Base-by-base conservation (phyloP, 1,139 yeast species). In the Debaryomyces coudertii region DNA sequence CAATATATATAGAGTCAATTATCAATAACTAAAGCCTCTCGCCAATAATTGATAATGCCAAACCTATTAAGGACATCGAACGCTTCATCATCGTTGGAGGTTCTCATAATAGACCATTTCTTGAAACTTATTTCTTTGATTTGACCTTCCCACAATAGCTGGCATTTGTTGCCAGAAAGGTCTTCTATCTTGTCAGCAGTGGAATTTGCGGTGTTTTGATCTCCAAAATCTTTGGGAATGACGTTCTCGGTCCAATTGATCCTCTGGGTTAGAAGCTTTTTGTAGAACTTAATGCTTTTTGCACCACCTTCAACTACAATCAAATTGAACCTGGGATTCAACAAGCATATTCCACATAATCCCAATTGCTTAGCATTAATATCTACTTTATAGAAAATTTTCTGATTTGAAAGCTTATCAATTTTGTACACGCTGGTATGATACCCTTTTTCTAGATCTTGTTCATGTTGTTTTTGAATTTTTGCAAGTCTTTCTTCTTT, bases 91-190 rank as follows among this genome's bases (percentile, higher is more conserved):
- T 82, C 87, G 12, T 76, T 62, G 15, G 71, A 68, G 2, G 81
- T 69, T 39, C 73, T 66, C 64, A 80, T 72, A 9, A 76, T 63
- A 2, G 82, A 75, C 93, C 95, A 87, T 57, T 79, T 77, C 46
- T 72, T 70, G 62, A 87, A 87, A 47, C 73, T 73, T 23, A 77
- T 58, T 2, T 76, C 76, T 42, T 69, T 66, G 34, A 88, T 50
- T 51, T 81, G 83, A 0, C 97, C 97, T 51, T 83, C 85, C 97
- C 97, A 92, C 2, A 88, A 57, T 14, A 85, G 55, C 2, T 60
- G 56, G 54, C 90, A 83, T 44, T 58, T 61, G 57, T 87, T 88
- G 1, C 58, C 56, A 0, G 68, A 53, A 46, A 82, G 64, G 53
- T 81, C 80, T 14, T 70, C 61, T 25, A 52, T 45, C 41, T 47